A percentile compares a stretch with the other conserved stretches of the same genome.
Evolutionary conservation across 352 stramenopile species (phyloP).

Genomic region (Thraustotheca clavata): DNA sequence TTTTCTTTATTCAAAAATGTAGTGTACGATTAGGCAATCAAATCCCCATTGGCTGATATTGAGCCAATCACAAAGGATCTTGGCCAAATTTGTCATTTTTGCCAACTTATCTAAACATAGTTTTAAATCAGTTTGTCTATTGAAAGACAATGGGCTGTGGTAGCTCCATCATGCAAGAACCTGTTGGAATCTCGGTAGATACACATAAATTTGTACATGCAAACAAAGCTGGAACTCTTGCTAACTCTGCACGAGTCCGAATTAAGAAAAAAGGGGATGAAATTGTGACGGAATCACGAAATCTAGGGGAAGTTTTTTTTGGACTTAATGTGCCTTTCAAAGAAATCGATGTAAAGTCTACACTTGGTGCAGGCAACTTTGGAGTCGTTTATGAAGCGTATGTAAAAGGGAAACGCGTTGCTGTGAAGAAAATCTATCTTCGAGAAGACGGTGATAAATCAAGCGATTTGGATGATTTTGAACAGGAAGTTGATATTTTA

Average conservation of each 20-base stretch:
- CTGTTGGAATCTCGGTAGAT: constrained; percentile 17
- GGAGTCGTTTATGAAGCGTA: constrained; percentile 71
- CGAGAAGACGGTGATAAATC: constrained; percentile 49
- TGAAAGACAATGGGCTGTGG: constrained; percentile 8
- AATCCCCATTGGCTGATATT: too few species aligned
- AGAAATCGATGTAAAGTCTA: constrained; percentile 54
- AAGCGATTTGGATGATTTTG: constrained; percentile 45
- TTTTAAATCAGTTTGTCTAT: not conserved
- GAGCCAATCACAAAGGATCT: too few species aligned
- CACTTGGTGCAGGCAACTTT: constrained; percentile 66
- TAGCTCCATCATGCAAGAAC: constrained; percentile 1
- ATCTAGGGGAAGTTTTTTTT: constrained; percentile 58
- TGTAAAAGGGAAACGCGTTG: constrained; percentile 64
- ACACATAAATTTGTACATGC: constrained; percentile 24
- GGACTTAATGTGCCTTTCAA: constrained; percentile 53
- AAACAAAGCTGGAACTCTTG: constrained; percentile 60
- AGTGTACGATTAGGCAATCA: too few species aligned
- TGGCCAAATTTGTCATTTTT: too few species aligned
- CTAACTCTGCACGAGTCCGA: constrained; percentile 52
- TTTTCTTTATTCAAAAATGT: too few species aligned
- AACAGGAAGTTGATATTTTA: constrained; percentile 77
- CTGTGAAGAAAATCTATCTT: constrained; percentile 53
- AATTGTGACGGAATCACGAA: constrained; percentile 45
- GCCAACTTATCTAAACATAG: too few species aligned
- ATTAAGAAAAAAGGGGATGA: constrained; percentile 21